Evolutionary conservation across 2,329 filamentous ascomycete genomes (phyloP), one percentile per base, ranked within the genome.

Genomic region (Fusarium napiforme): DNA sequence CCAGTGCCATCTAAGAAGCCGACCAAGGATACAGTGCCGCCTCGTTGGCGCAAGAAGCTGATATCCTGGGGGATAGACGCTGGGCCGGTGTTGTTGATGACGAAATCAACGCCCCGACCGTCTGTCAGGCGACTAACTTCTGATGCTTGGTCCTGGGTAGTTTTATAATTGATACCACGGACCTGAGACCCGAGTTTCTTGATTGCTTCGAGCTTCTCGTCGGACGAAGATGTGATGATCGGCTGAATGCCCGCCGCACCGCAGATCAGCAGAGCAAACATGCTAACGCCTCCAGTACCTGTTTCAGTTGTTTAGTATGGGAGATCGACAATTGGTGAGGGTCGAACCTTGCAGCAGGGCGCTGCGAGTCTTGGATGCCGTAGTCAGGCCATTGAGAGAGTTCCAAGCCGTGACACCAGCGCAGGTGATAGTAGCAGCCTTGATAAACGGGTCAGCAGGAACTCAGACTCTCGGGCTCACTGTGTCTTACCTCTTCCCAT

Each of bases 391-490:
- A 4, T 50, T 4, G 3, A 50, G 47, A 34, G 30, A 23, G 0
- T 23, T 34, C 47, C 47, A 50, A 2, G 47, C 47, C 4, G 47
- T 34, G 16, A 50, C n/a, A 14, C 47, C 47, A 15, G n/a, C 47
- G 5, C 30, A 50, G 4, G 47, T 50, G n/a, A 50, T 50, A 4
- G 30, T 34, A 50, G 47, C 47, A 8, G 47, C 30, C 36, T 37
- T 37, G 16, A 37, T 37, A 19, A 36, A 36, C 16, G 9, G 9
- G 34, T 36, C 15, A 49, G 46, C 10, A n/a, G 28, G 2, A 19
- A 12, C 9, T 3, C 6, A 15, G 7, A 16, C 19, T 30, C 0
- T 49, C 0, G 1, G 3, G 7, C 1, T 18, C 14, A 5, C 0
- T 6, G 2, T 19, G 0, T 14, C n/a, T 19, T 7, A 50, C 47